phyloP scores from a whole-genome alignment of 371 early-diverging fungal genomes.

The Mortierella sp. region DNA sequence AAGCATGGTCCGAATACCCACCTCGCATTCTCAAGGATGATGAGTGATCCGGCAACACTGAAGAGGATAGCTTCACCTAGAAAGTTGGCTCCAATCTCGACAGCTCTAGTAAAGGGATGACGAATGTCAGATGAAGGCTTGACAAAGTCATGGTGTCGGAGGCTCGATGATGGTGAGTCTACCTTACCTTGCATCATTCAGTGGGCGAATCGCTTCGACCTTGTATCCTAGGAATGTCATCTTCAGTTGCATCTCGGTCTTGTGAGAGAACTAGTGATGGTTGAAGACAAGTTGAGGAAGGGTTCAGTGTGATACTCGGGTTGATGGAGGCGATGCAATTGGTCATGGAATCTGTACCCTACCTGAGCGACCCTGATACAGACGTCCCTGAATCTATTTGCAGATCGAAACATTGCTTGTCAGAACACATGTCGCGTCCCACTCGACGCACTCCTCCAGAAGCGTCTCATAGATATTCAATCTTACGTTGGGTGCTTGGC shows the following conservation, averaged over 20 bases:
- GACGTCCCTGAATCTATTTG: slow-evolving; percentile 69
- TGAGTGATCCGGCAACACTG: slow-evolving; percentile 81
- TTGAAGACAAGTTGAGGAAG: neutral
- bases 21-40: slow-evolving; percentile 75
- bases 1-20: slow-evolving; percentile 18
- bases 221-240: slow-evolving; percentile 87
- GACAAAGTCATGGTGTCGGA: neutral
- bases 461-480: neutral
- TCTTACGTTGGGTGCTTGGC: slow-evolving; percentile 67
- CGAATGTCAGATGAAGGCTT: neutral
- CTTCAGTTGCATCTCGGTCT: slow-evolving; percentile 83
- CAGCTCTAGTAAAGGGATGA: slow-evolving; percentile 62
- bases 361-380: slow-evolving; percentile 88
- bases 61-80: slow-evolving; percentile 89
- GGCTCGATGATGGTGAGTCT: neutral
- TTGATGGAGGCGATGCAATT: neutral
- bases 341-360: slow-evolving; percentile 7
- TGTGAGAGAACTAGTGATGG: slow-evolving; percentile 61
- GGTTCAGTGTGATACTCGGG: neutral
- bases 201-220: slow-evolving; percentile 80
- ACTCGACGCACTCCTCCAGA: too few relatives aligned
- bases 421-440: too few relatives aligned
- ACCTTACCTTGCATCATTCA: slow-evolving; percentile 78
- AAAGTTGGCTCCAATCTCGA: slow-evolving; percentile 91
- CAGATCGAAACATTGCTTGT: neutral